Percentiles rank a stretch among this genome's conserved stretches.
Conservation (phyloP, 2,329 filamentous ascomycete species). For the Colletotrichum sp. region DNA sequence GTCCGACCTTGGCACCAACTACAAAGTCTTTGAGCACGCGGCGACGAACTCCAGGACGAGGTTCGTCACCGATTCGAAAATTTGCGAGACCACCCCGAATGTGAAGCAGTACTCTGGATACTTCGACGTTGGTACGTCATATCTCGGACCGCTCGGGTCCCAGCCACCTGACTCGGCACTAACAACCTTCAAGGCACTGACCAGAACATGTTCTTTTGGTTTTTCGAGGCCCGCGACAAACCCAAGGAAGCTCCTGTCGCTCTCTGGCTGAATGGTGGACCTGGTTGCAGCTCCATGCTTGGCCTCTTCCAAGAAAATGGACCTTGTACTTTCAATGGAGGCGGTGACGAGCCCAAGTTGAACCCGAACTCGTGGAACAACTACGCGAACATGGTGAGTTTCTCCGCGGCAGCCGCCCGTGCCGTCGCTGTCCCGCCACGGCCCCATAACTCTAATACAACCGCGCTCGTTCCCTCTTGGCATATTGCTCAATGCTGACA, state of each 20-base stretch:
- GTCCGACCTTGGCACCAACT: constrained; percentile 29
- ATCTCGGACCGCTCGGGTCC: neutral
- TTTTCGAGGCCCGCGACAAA: constrained; percentile 38
- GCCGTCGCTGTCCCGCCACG: neutral
- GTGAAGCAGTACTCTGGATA: constrained; percentile 59
- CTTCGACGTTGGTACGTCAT: constrained; percentile 44
- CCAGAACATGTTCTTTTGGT: constrained; percentile 51
- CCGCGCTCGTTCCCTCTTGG: constrained; percentile 33
- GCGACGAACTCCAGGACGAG: constrained; percentile 48
- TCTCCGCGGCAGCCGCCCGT: neutral
- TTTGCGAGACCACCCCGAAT: constrained; percentile 55
- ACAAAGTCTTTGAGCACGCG: constrained; percentile 54
- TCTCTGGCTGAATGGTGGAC: constrained; percentile 45
- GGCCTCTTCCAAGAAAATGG: constrained; percentile 49
- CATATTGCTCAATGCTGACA: constrained; percentile 16
- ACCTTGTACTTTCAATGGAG: constrained; percentile 46
- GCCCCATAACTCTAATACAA: neutral
- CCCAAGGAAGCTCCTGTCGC: constrained; percentile 35
- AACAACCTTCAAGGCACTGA: constrained; percentile 23
- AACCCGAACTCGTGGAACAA: constrained; percentile 50
- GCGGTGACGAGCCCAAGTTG: constrained; percentile 37
- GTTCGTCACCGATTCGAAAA: constrained; percentile 55
- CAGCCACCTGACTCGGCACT: neutral
- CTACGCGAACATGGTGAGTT: constrained; percentile 42
- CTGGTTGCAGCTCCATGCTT: constrained; percentile 42